phyloP scores from a whole-genome alignment of 2,329 filamentous ascomycete genomes.

The Xenosphaeropsis pyriputrescens region DNA sequence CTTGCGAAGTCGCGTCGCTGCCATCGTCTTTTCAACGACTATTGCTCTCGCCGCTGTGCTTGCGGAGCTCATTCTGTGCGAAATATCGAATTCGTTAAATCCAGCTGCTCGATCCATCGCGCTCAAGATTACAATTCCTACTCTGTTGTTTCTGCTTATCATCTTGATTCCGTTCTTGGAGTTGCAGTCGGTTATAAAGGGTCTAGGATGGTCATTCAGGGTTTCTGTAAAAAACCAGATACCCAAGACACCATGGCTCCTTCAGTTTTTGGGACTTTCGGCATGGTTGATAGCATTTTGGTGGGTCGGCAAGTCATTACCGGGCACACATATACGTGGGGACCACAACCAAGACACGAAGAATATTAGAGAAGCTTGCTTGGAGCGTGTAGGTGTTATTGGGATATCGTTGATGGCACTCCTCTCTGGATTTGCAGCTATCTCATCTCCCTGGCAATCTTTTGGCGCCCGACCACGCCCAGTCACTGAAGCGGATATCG shows the following conservation, averaged over 20 bases:
- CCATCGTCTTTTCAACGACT: slow-evolving; percentile 59
- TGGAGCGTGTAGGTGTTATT: slow-evolving; percentile 66
- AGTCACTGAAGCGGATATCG: slow-evolving; percentile 60
- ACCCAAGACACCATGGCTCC: slow-evolving; percentile 45
- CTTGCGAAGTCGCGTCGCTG: slow-evolving; percentile 34
- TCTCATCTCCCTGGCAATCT: slow-evolving; percentile 75
- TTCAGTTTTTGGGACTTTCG: slow-evolving; percentile 47
- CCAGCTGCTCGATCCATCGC: slow-evolving; percentile 51
- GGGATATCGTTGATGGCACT: slow-evolving; percentile 78
- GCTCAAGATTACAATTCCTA: slow-evolving; percentile 53
- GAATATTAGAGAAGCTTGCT: slow-evolving; percentile 28
- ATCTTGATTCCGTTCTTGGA: slow-evolving; percentile 67
- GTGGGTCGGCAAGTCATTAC: slow-evolving; percentile 53
- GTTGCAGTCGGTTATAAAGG: slow-evolving; percentile 39
- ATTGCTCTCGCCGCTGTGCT: slow-evolving; percentile 65
- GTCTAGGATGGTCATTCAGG: slow-evolving; percentile 46
- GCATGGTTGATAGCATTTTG: slow-evolving; percentile 65
- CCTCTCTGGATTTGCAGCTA: slow-evolving; percentile 79
- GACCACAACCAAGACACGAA: slow-evolving; percentile 22
- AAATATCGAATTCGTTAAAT: slow-evolving; percentile 65
- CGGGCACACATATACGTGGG: slow-evolving; percentile 33
- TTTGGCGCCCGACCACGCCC: slow-evolving; percentile 51
- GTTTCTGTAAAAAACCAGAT: slow-evolving; percentile 38
- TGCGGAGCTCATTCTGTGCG: slow-evolving; percentile 68
- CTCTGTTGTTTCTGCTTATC: slow-evolving; percentile 57